A percentile compares a stretch with the other conserved stretches of the same genome.
phyloP scores from a whole-genome alignment of 2,329 filamentous ascomycete genomes.

The Tolypocladium album region DNA sequence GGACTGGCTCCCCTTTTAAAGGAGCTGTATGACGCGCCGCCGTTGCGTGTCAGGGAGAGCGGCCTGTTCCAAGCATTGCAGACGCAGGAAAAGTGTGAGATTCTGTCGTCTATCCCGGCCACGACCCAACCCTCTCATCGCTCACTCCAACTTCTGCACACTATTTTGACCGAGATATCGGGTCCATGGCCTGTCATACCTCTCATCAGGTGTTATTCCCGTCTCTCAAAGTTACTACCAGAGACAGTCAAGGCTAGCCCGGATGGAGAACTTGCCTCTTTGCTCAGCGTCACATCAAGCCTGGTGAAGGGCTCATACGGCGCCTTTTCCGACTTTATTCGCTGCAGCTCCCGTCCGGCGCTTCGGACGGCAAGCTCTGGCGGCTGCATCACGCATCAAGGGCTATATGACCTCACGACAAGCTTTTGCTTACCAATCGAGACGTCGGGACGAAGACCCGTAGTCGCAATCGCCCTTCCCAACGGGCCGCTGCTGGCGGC shows the following conservation, averaged over 20 bases:
- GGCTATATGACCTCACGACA: conserved; percentile 19
- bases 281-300: conserved; percentile 9
- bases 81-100: conserved; percentile 5
- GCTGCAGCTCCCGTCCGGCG: conserved; percentile 14
- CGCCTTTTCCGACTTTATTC: conserved; percentile 27
- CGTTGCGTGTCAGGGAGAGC: conserved; percentile 8
- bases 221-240: conserved; percentile 24
- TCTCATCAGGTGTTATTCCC: conserved; percentile 21
- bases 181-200: conserved; percentile 17
- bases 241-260: conserved; percentile 20
- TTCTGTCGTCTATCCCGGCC: conserved; percentile 12
- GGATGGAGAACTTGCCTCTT: conserved; percentile 3
- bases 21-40: conserved; percentile 9
- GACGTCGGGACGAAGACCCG: conserved; percentile 20
- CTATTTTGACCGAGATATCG: conserved; percentile 12
- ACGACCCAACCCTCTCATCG: conserved; percentile 9
- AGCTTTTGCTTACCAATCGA: conserved; percentile 19
- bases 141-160: conserved; percentile 14
- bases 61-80: conserved; percentile 4
- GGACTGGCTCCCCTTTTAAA: conserved; percentile 6
- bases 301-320: conserved; percentile 19
- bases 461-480: conserved; percentile 39
- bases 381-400: conserved; percentile 19
- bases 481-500: conserved; percentile 44
- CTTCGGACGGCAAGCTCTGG: conserved; percentile 13